Base-by-base conservation (phyloP, 768 basidiomycete species). In the Pleurotus cornucopiae region DNA sequence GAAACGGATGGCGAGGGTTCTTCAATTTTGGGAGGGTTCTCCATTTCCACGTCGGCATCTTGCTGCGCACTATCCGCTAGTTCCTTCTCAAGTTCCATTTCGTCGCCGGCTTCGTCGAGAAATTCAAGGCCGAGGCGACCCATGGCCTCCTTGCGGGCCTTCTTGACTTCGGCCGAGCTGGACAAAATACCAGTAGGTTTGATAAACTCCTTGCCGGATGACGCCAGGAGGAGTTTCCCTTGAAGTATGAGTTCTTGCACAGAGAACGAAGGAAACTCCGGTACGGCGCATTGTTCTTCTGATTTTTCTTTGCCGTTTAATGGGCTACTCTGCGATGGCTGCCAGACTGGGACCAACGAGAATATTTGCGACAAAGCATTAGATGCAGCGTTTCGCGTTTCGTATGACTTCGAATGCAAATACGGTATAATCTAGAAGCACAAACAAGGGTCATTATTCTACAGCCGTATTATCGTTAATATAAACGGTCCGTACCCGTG, bases 141-240 rank as follows among this genome's bases (percentile, higher is more conserved):
- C 85, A 95, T 91, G 7, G 92, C 91, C 64, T 94, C 93, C 64
- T 88, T 89, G 21, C 92, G 85, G 2, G 92, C 91, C 55, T 87
- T 88, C 66, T 88, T 90, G 4, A 95, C 89, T 67, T 95, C 93
- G 34, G 83, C 80, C 2, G 89, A 73, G 55, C 81, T 89, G 4
- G 86, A 79, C 34, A 89, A 76, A 49, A 91, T 88, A 11, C 85
- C 86, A 3, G 82, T 68, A 2, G 88, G 88, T 63, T 85, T 91
- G 18, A 73, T 67, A 59, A 94, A 98, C 69, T 99, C 96, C 64
- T 93, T 94, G 5, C 96, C 96, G 0, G 95, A 94, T 2, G 93
- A 96, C 1, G 92, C 90, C 2, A 99, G 79, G 3, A 99, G 80
- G 2, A 92, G 80, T 21, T 82, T 84, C 5, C 87, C 86, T 56